A percentile compares a stretch with the other conserved stretches of the same genome.
phyloP scores from a whole-genome alignment of 768 basidiomycete species.

The Amanita rubescens region DNA sequence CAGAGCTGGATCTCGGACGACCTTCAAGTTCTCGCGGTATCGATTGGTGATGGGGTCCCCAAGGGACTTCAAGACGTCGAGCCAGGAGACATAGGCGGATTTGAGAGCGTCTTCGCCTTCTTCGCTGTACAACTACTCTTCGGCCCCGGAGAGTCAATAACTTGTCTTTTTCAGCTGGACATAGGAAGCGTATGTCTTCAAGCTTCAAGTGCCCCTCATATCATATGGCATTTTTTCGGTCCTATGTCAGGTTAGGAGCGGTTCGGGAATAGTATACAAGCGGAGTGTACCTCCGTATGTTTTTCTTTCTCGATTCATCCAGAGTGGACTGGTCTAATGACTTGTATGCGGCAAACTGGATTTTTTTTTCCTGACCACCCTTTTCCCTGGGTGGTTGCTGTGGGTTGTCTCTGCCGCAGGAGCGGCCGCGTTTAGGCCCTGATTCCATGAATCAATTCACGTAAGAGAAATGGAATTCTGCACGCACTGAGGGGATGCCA shows the following conservation, averaged over 20 bases:
- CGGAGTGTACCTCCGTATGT: conserved; percentile 78
- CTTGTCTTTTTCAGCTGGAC: conserved; percentile 71
- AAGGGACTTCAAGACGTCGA: too few relatives aligned
- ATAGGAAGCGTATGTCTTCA: conserved; percentile 77
- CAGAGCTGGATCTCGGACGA: conserved; percentile 64
- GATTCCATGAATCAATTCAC: not conserved
- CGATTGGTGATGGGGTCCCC: conserved; percentile 35
- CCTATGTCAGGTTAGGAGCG: too few relatives aligned
- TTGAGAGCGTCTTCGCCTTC: too few relatives aligned
- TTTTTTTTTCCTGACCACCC: conserved; percentile 73
- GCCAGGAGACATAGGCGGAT: too few relatives aligned
- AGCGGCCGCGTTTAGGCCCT: conserved; percentile 53
- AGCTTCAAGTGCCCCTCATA: conserved; percentile 86
- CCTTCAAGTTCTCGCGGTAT: conserved; percentile 78
- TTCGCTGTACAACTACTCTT: too few relatives aligned
- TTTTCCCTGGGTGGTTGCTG: conserved; percentile 73
- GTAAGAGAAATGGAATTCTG: not conserved
- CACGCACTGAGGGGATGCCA: conserved; percentile 80
- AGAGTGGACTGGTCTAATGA: conserved; percentile 58
- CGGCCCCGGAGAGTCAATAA: conserved; percentile 47
- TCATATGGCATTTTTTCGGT: conserved; percentile 98
- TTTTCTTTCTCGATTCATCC: conserved; percentile 75
- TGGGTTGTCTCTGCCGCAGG: conserved; percentile 27
- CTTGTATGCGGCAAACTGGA: conserved; percentile 59
- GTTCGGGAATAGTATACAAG: conserved; percentile 98